Evolutionary conservation across 345 rosid species (phyloP), one percentile per base, ranked within the genome.

Genomic region (Citrus reticulata): DNA sequence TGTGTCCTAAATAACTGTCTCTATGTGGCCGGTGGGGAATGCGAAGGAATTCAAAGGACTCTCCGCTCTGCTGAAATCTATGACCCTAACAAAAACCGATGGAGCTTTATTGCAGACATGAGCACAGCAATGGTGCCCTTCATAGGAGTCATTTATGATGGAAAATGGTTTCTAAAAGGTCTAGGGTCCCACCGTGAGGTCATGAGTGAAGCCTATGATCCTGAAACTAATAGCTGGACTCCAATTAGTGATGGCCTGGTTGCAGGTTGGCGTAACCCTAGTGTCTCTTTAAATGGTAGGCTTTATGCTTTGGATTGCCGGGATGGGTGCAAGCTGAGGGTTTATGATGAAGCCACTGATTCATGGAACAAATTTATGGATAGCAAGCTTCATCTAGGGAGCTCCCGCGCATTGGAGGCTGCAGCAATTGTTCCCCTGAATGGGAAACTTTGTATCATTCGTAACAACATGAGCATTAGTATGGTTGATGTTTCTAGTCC

Each of bases 91-190:
- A 91, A 80, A 89, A 87, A 86, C 78, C 79, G 96, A 22, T 95
- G 99, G 99, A 91, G 89, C 87, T 92, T 93, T 76, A 82, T 95
- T 74, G 83, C 97, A 35, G 99, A 95, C 84, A 93, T 95, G 99
- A 93, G 96, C 80, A 95, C 99, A 0, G 98, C 99, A 59, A 95
- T 95, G 99, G 96, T 93, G 78, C 98, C 99, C 70, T 90, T 92
- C 73, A 93, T 93, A 46, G 98, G 99, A 60, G 98, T 95, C 39
- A 91, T 95, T 59, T 92, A 90, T 46, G 93, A 91, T 22, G 93
- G 92, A 9, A 95, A 90, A 79, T 95, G 99, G 99, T 92, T 92
- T 85, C 89, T 95, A 34, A 95, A 92, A 83, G 98, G 98, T 39
- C 89, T 92, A 57, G 98, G 98, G 5, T 87, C 94, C 66, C 98